Evolutionary conservation across 225 moss, liverwort and hornwort species (phyloP), one percentile per base, ranked within the genome.

Genomic region (Ulota crispa): DNA sequence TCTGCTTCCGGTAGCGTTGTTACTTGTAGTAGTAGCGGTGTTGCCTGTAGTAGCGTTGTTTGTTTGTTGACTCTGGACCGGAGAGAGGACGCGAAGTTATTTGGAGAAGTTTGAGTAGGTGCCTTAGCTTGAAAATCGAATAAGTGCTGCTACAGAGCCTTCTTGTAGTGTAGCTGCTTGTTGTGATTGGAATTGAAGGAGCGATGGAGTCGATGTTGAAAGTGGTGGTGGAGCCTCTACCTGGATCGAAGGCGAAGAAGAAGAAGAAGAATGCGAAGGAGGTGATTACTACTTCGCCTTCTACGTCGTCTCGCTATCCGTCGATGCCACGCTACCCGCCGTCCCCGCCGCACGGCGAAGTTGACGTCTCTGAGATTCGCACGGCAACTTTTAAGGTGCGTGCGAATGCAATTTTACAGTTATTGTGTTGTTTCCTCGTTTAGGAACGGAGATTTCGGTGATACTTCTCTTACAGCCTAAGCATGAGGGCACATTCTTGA

Each of bases 301-400:
- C 68, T 0, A 64, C 64, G 5, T 72, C 74, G 28, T 81, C 85
- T 24, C 96, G 88, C 9, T 96, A 96, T 75, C 93, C 93, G 60
- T 88, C 93, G 8, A 86, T 90, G 90, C 90, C 90, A 52, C 83
- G 88, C 37, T 95, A 78, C 65, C 77, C 77, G 77, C 77, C 76
- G 28, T 77, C 72, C 16, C 85, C 85, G 28, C 66, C 83, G 57
- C 87, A 79, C n/a, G 80, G 74, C 39, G 87, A 84, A 69, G 80
- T 85, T 39, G 91, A 87, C 39, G 64, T 83, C 42, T 73, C 88
- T 2, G 89, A 89, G 66, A 67, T 89, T 57, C 86, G 87, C 12
- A 88, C 84, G 77, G 92, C 90, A 23, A 92, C 71, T n/a, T 92
- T 96, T 77, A 81, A 85, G 73, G 88, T 89, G n/a, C 34, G 73